A percentile compares a stretch with the other conserved stretches of the same genome.
These are phyloP conservation scores for Glycine soja DNA, from an alignment of 306 rosid species.

Conservation along the genomic window DNA sequence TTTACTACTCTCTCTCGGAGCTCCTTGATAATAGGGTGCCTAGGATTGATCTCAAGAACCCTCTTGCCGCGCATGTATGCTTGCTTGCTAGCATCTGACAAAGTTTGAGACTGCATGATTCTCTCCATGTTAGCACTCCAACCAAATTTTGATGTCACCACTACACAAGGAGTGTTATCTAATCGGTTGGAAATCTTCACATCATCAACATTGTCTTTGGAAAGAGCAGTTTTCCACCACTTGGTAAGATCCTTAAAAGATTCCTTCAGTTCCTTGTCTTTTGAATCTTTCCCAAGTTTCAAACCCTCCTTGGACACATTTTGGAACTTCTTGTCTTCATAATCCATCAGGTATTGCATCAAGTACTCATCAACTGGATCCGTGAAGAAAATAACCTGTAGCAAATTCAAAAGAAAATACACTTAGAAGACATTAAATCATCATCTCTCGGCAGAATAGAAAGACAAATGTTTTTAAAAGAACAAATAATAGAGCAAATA, in stretches of 20 bases:
- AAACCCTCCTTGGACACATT: conserved; percentile 99
- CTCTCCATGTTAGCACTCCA: conserved; percentile 99
- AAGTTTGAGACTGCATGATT: conserved; percentile 96
- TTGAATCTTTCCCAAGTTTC: conserved; percentile 90
- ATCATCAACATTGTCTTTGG: conserved; percentile 89
- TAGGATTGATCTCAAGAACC: conserved; percentile 98
- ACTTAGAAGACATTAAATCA: conserved; percentile 3
- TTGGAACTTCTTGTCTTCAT: conserved; percentile 96
- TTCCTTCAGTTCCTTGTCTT: conserved; percentile 91
- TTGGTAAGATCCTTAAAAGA: conserved; percentile 96
- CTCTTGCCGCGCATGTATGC: conserved; percentile 99
- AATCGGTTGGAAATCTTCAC: conserved; percentile 92
- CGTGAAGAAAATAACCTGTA: conserved; percentile 89
- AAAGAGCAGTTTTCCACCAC: conserved; percentile 95
- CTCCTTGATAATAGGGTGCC: conserved; percentile 97
- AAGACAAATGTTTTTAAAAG: neutral
- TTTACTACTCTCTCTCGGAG: conserved; percentile 88
- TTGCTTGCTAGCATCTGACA: conserved; percentile 92
- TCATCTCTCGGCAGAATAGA: neutral
- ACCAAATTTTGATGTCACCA: conserved; percentile 95
- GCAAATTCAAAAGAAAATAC: neutral
- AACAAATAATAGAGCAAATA: conserved; percentile 3
- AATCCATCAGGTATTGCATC: conserved; percentile 99
- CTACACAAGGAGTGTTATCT: conserved; percentile 98
- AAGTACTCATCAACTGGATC: conserved; percentile 98